Base-by-base conservation (phyloP, 768 basidiomycete genomes). In the Rhizopogon rudus region DNA sequence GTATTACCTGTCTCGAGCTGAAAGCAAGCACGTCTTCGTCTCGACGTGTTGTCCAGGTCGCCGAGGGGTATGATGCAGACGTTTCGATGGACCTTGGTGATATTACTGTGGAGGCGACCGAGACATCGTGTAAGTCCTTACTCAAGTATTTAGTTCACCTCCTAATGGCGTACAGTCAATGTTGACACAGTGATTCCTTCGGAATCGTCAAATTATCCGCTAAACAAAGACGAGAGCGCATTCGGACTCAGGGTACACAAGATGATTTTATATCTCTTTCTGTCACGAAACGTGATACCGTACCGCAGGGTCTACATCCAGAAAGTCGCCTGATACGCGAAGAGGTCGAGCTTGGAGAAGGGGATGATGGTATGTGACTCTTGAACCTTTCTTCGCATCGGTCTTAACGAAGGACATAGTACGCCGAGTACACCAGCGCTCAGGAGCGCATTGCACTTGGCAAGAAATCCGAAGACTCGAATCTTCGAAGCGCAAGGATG, bases 311-410 rank as follows among this genome's bases (percentile, higher is more conserved):
- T 0, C 91, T 91, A 6, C 91, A 93, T 74, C 92, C 91, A 6
- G 87, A 87, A 61, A 92, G 90, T 65, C 81, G 92, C 9, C 71
- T 94, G 28, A 65, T 89, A 70, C 76, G 92, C 48, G 92, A 94
- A 69, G 92, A 94, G 40, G 92, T 94, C 67, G 90, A 94, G 59
- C 66, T 91, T 2, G 92, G 92, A 10, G 90, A 93, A 65, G 91
- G 85, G 3, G 92, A 93, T 40, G 92, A 94, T 59, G 92, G 92
- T 91, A 61, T 41, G 80, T 67, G 17, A 54, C 20, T 28, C n/a
- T 51, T 53, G 16, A n/a, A 1, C 10, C 22, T 28, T 17, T 35
- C 31, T 17, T 3, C 40, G 37, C 51, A 57, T 57, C 57, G 40
- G 10, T 53, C 17, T 54, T 58, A 60, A 25, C 57, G 57, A 55